Evolutionary conservation across 2,329 filamentous ascomycete species (phyloP).

Genomic region (Phialophora verrucosa): DNA sequence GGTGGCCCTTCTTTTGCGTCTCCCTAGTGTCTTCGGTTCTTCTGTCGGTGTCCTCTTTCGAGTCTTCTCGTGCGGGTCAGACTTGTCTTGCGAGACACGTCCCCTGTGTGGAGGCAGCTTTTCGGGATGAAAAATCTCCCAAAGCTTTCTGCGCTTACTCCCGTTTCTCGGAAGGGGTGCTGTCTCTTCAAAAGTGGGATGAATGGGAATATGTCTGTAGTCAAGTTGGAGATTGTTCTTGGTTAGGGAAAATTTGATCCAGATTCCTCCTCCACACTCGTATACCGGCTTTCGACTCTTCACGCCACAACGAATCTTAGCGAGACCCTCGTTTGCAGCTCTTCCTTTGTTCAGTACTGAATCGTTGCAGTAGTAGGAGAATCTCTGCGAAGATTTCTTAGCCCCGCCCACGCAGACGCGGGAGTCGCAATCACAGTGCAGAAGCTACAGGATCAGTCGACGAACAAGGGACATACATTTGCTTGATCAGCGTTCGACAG

Average conservation of each 20-base stretch:
- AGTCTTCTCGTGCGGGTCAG: constrained; percentile 8
- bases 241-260: constrained; percentile 38
- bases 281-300: constrained; percentile 36
- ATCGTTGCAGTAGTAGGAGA: constrained; percentile 39
- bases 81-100: constrained; percentile 1
- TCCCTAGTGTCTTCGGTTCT: not conserved
- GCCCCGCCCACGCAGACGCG: not conserved
- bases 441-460: not conserved
- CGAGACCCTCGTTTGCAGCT: constrained; percentile 35
- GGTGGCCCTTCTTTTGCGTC: constrained; percentile 20
- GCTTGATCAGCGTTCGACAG: constrained; percentile 37
- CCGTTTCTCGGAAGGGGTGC: constrained; percentile 35
- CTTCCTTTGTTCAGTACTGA: constrained; percentile 37
- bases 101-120: constrained; percentile 14
- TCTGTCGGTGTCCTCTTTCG: constrained; percentile 15
- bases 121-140: constrained; percentile 38
- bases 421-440: not conserved
- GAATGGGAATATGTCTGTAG: constrained; percentile 38
- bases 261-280: constrained; percentile 35
- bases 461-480: constrained; percentile 6
- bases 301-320: constrained; percentile 28
- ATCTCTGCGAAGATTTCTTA: constrained; percentile 20
- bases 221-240: constrained; percentile 37
- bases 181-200: constrained; percentile 37
- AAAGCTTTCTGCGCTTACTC: constrained; percentile 31